Percentiles rank a stretch among this genome's conserved stretches.
phyloP scores from a whole-genome alignment of 2,329 filamentous ascomycete species.

The Triangularia verruculosa region DNA sequence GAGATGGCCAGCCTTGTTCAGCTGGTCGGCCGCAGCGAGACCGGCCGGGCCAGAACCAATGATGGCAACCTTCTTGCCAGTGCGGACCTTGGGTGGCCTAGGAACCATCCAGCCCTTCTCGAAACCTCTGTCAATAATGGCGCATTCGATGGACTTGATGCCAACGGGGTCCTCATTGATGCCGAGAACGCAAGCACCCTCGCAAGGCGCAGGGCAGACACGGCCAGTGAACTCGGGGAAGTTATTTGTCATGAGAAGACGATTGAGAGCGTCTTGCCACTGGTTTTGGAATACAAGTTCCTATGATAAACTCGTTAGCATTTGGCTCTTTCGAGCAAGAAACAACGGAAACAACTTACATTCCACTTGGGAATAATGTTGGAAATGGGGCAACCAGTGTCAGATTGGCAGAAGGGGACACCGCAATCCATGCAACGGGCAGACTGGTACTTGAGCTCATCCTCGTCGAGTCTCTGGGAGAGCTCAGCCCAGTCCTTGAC shows the following conservation, averaged over 20 bases:
- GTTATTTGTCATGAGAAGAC: conserved; percentile 94
- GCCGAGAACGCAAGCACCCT: conserved; percentile 91
- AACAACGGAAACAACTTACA: no score
- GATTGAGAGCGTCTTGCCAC: conserved; percentile 89
- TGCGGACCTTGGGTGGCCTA: conserved; percentile 70
- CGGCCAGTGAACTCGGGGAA: conserved; percentile 98
- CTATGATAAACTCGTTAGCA: no score
- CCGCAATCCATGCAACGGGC: conserved; percentile 98
- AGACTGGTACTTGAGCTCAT: conserved; percentile 94
- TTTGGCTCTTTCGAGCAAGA: no score
- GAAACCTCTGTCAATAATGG: conserved; percentile 95
- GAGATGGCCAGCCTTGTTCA: conserved; percentile 85
- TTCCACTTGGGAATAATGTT: conserved; percentile 99
- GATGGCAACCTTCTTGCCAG: conserved; percentile 82
- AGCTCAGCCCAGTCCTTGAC: conserved; percentile 94
- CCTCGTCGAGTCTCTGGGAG: conserved; percentile 80
- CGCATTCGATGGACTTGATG: conserved; percentile 97
- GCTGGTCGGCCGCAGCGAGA: conserved; percentile 85
- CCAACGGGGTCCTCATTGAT: conserved; percentile 97
- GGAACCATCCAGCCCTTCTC: conserved; percentile 99
- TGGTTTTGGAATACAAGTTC: no score
- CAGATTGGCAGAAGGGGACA: conserved; percentile 96
- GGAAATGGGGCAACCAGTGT: conserved; percentile 90
- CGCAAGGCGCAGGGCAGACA: conserved; percentile 93
- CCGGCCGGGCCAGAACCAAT: conserved; percentile 92